Conservation (phyloP, 371 early-diverging fungal species). For the Mortierella sp. region DNA sequence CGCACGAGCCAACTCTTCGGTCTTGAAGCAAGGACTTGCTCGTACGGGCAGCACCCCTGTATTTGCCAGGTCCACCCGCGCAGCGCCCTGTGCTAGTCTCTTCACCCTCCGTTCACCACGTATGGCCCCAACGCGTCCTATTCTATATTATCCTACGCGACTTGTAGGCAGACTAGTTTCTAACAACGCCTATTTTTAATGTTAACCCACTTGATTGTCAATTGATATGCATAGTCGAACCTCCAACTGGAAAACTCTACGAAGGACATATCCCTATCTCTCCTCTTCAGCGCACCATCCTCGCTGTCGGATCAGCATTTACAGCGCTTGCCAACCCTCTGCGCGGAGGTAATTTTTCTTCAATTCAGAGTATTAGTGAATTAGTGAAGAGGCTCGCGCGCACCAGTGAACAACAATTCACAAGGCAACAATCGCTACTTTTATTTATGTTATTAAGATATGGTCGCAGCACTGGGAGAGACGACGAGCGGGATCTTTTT, state of each 20-base stretch:
- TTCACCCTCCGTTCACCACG: slow-evolving; percentile 36
- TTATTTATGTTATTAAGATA: slow-evolving; percentile 65
- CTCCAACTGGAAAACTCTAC: slow-evolving; percentile 61
- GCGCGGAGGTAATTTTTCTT: slow-evolving; percentile 73
- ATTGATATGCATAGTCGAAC: slow-evolving; percentile 17
- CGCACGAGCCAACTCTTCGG: neutral
- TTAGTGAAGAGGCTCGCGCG: too few species aligned
- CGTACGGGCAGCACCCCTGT: neutral
- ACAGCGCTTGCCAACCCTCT: slow-evolving; percentile 83
- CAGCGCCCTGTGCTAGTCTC: slow-evolving; percentile 21
- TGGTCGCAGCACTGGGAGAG: slow-evolving; percentile 95
- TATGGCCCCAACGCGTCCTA: slow-evolving; percentile 14
- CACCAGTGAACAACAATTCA: neutral
- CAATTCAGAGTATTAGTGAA: too few species aligned
- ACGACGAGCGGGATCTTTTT: slow-evolving; percentile 82
- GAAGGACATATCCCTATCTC: slow-evolving; percentile 71
- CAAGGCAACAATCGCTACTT: neutral
- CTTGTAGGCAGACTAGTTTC: neutral
- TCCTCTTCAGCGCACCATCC: slow-evolving; percentile 65
- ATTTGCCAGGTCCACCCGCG: neutral
- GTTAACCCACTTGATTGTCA: neutral
- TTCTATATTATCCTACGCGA: neutral
- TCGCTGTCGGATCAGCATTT: slow-evolving; percentile 85
- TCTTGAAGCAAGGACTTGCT: neutral
- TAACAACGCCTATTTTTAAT: neutral